Base-by-base conservation (phyloP, 164 flowering plant species). In the Platanus orientalis region DNA sequence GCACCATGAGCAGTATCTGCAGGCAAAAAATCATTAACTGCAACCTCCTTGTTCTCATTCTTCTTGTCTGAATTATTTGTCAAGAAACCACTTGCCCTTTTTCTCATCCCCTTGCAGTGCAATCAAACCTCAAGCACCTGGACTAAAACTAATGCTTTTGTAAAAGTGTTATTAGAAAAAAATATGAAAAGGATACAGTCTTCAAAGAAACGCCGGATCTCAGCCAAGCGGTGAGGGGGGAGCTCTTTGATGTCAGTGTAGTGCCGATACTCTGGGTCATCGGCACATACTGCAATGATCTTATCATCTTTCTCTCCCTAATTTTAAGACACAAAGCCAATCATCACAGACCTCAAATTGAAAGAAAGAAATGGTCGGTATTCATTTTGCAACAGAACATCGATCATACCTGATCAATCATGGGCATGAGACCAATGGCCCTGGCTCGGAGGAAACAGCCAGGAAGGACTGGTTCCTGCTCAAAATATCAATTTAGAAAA, bases 251-350 rank as follows among this genome's bases (percentile, higher is more conserved):
- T 86, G n/a, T n/a, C n/a, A n/a, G n/a, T n/a, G n/a, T n/a, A n/a
- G n/a, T n/a, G n/a, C n/a, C n/a, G n/a, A n/a, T n/a, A n/a, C n/a
- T n/a, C n/a, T n/a, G n/a, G n/a, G n/a, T n/a, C n/a, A n/a, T n/a
- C n/a, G n/a, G n/a, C n/a, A n/a, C n/a, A n/a, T n/a, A n/a, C n/a
- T n/a, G n/a, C n/a, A n/a, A n/a, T n/a, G n/a, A n/a, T n/a, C 75
- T 86, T 86, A 60, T 86, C 87, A 74, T 86, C 92, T 54, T 75
- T 84, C 76, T 86, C 92, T 61, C 92, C 92, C 90, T 85, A 54
- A 6, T 17, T 54, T 1, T 26, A 5, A 34, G 1, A 34, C 26
- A 58, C 42, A 67, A 47, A 59, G 10, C 10, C 39, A 34, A 34
- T 10, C 39, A 58, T 34, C 1, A 10, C 4, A 21, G 10, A n/a